Evolutionary conservation across 768 basidiomycete genomes (phyloP), one percentile per base, ranked within the genome.

Genomic region (Holtermannia corniformis): DNA sequence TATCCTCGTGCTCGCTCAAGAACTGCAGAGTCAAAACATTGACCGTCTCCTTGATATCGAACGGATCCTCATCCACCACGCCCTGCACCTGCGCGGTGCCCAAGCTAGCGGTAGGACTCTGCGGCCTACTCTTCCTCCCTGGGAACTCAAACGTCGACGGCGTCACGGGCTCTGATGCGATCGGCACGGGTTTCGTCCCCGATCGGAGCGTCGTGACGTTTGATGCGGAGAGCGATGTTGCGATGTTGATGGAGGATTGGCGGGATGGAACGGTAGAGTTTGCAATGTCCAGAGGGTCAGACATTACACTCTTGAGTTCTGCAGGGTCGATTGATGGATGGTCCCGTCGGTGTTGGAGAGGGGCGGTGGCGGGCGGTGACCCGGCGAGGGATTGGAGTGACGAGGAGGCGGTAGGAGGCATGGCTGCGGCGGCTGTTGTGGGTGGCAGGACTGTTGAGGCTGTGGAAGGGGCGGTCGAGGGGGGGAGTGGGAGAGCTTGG

Each of bases 1-100:
- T 97, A 66, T 96, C 91, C 68, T 95, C 93, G 61, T 87, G 90
- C 72, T 99, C 93, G 72, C 87, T 91, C 73, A 96, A 67, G 69
- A 99, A 92, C 61, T 95, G 91, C 47, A 95, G 76, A 3, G 90
- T 95, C 58, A 99, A 73, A 47, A 86, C 87, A 64, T 87, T 88
- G 48, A 99, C 93, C 0, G 90, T 96, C 19, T 83, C 80, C 59
- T 88, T 85, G 63, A 95, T 95, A 67, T 95, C 89, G 63, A 99
- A 89, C 2, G 79, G 78, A 67, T 92, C 90, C 16, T 73, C 72
- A 40, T 83, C 84, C 61, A 79, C 57, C 2, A 48, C 54, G 25
- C 48, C 54, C 27, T 51, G 55, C 41, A 50, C 58, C 20, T 54
- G 49, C 12, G 40, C 7, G 25, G 45, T 47, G 22, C 52, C 55